Evolutionary conservation across 768 basidiomycete species (phyloP), one percentile per base, ranked within the genome.

Genomic region (Rubroboletus satanas): DNA sequence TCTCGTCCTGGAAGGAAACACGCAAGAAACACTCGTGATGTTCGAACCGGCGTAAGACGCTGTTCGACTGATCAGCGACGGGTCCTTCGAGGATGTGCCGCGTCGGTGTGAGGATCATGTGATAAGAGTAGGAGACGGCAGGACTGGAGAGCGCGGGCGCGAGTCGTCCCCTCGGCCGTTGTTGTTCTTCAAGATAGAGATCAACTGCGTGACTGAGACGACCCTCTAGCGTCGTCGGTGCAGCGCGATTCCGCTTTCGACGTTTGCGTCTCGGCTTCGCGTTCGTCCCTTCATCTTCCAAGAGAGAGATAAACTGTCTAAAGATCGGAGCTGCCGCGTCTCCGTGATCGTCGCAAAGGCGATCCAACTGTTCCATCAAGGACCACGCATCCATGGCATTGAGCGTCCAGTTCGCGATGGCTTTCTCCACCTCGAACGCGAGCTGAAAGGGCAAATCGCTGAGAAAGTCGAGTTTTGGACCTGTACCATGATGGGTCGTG

Each of bases 1-100:
- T 74, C 52, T 81, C 80, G 32, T 82, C 80, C 31, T 76, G 74
- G 46, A 81, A 77, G 4, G 74, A 72, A 17, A 81, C 75, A 0
- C 80, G 75, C 42, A 81, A 55, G 61, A 81, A 81, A 50, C 71
- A 74, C 21, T 78, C 72, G 26, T 74, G 62, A 52, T 71, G 62
- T 5, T 42, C 29, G 54, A 74, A 79, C 14, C 71, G 70, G 8
- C 73, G 73, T 21, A 75, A 59, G 32, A 75, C 65, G 29, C 68
- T 66, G 56, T 76, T 77, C 1, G 71, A 69, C 45, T 73, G 71
- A 49, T 75, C 75, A 63, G 61, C 57, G 9, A 70, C 60, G 4
- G 77, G 77, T 1, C 73, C 76, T 59, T 76, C 75, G 35, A 77
- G 57, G 45, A 74, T 66, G 31, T 69, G 33, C 0, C 71, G 66